Base-by-base conservation (phyloP, 106 monocot species). In the Phalaenopsis aphrodite region DNA sequence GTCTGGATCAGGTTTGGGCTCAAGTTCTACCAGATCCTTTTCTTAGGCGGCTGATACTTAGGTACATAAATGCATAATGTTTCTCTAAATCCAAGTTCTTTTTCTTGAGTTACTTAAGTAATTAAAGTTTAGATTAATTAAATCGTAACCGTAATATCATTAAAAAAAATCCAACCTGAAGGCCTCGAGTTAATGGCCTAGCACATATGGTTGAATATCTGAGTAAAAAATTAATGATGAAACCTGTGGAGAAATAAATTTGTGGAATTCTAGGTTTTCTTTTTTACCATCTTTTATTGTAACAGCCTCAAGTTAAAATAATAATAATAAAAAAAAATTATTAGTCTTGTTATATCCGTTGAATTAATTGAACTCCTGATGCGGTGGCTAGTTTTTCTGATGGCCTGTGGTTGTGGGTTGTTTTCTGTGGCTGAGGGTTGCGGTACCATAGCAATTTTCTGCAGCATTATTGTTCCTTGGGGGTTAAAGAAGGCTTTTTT, bases 21-120 rank as follows among this genome's bases (percentile, higher is more conserved):
- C 94, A 92, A 88, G 80, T 94, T 77, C 83, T 94, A 57, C 82
- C 89, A 47, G 98, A 98, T 84, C 91, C 94, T 81, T 89, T 94
- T 92, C 85, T 98, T 30, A 83, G 98, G 38, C 87, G 98, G 16
- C 78, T 98, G 58, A 94, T 98, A 41, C 81, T 94, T 55, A 94
- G 98, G 98, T 98, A 90, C n/a, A 41, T 41, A 49, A 36, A 45
- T 45, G 14, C 74, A 11, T 24, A 65, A 23, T 65, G 23, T 65
- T 65, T 65, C 64, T 8, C 21, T 24, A 65, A 24, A 64, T 8
- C 64, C 1, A 10, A 23, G 64, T 9, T 65, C 21, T 65, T 24
- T 64, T 65, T 65, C n/a, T 23, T 8, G 5, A 21, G n/a, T 65
- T 65, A 24, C 23, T 8, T 21, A 65, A 57, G 23, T 65, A 65